Percentiles rank a stretch among this genome's conserved stretches.
phyloP scores from a whole-genome alignment of 225 moss, liverwort and hornwort genomes.

The Climacium dendroides region DNA sequence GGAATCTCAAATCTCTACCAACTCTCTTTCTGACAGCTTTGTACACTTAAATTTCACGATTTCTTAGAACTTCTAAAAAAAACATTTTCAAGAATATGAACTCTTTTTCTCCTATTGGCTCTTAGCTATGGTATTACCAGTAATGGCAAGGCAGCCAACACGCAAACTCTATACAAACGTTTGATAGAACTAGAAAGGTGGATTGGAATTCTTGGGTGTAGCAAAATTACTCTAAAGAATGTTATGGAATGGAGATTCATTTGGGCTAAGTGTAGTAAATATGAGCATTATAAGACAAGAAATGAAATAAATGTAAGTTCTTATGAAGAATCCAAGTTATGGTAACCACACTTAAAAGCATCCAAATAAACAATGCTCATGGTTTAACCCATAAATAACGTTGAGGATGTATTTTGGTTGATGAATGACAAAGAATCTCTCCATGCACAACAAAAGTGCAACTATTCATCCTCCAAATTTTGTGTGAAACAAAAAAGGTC shows the following conservation, averaged over 20 bases:
- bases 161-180: background rate
- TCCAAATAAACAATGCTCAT: accelerated
- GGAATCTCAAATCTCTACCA: background rate
- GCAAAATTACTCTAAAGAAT: background rate
- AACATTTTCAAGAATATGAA: background rate
- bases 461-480: no score
- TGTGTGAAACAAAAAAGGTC: no score
- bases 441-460: no score
- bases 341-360: background rate
- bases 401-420: no score
- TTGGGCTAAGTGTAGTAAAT: background rate
- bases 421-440: no score
- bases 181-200: background rate
- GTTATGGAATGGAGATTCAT: background rate
- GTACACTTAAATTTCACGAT: background rate
- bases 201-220: background rate
- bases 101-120: no score
- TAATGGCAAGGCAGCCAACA: background rate
- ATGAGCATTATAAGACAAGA: background rate
- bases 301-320: background rate
- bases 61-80: background rate
- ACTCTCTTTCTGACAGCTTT: background rate
- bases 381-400: no score
- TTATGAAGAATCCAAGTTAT: background rate
- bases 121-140: background rate